Conservation (phyloP, 352 stramenopile genomes). For the Pythium utonaiense region DNA sequence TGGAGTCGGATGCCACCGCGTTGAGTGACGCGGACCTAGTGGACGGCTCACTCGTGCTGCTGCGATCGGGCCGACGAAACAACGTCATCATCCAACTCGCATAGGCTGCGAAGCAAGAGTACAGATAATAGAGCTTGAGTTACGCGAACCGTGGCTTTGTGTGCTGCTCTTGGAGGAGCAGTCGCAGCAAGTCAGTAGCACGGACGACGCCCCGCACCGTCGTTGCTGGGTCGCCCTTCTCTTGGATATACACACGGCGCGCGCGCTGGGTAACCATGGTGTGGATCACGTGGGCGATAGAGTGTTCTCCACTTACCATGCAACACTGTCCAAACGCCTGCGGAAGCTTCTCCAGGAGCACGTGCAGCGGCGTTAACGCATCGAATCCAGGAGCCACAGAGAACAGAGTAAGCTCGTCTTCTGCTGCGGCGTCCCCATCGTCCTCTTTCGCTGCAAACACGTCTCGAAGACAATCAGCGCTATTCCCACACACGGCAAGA, state of each 20-base stretch:
- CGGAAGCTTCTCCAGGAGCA: slow-evolving; percentile 12
- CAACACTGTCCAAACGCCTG: background rate
- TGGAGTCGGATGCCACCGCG: slow-evolving; percentile 46
- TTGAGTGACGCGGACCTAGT: slow-evolving; percentile 43
- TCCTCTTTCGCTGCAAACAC: background rate
- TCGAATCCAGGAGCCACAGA: background rate
- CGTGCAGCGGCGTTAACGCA: slow-evolving; percentile 24
- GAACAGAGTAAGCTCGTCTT: background rate
- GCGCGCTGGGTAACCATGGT: slow-evolving; percentile 37
- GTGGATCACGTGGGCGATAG: slow-evolving; percentile 40
- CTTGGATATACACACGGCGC: slow-evolving; percentile 34
- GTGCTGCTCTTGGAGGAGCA: slow-evolving; percentile 56
- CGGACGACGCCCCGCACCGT: slow-evolving; percentile 32
- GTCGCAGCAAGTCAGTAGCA: slow-evolving; percentile 42
- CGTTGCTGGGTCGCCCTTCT: background rate
- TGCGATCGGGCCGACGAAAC: slow-evolving; percentile 74
- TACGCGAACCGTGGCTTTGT: slow-evolving; percentile 15
- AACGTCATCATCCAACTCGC: slow-evolving; percentile 68
- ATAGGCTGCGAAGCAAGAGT: slow-evolving; percentile 28
- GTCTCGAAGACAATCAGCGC: background rate
- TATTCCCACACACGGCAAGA: no score
- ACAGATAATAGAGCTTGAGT: background rate
- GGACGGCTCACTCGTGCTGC: slow-evolving; percentile 58
- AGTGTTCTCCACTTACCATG: slow-evolving; percentile 30
- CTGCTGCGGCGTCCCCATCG: background rate